Evolutionary conservation across 2,329 filamentous ascomycete species (phyloP).

Genomic region (Colletotrichum chrysophilum): DNA sequence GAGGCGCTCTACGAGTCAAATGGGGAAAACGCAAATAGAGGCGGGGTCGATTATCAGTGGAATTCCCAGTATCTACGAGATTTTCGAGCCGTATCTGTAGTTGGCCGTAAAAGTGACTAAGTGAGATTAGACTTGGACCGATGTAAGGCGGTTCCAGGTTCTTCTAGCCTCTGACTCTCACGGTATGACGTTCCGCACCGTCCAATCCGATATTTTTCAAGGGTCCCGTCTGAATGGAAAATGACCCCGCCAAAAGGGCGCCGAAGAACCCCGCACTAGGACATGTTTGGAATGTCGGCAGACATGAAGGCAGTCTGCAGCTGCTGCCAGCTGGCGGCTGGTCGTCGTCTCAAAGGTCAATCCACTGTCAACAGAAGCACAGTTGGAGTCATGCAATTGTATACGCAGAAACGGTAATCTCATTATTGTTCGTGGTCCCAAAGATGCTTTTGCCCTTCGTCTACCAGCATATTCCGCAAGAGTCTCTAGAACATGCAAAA

Average conservation of each 20-base stretch:
- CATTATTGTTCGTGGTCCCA: slow-evolving; percentile 19
- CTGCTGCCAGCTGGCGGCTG: slow-evolving; percentile 3
- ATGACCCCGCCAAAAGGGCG: slow-evolving; percentile 18
- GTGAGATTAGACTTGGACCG: neutral
- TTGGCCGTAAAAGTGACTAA: slow-evolving; percentile 2
- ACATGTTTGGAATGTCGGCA: neutral
- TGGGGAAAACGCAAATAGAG: neutral
- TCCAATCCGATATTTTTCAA: slow-evolving; percentile 7
- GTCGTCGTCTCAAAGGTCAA: neutral
- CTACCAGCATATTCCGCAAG: slow-evolving; percentile 9
- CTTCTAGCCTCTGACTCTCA: slow-evolving; percentile 17
- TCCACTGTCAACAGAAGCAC: neutral
- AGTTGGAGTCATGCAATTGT: neutral
- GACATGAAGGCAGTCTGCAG: neutral
- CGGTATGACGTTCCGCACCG: neutral
- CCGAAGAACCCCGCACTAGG: slow-evolving; percentile 19
- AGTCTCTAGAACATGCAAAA: slow-evolving; percentile 19
- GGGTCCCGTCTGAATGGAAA: neutral
- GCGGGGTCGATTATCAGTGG: neutral
- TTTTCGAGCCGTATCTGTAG: neutral
- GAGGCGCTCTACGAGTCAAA: neutral
- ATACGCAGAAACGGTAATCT: slow-evolving; percentile 14
- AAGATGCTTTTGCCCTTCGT: slow-evolving; percentile 15
- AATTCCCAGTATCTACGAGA: neutral
- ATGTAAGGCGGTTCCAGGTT: slow-evolving; percentile 13